Evolutionary conservation across 139 green algal species (phyloP).

Genomic region (Diplosphaera chodatii): DNA sequence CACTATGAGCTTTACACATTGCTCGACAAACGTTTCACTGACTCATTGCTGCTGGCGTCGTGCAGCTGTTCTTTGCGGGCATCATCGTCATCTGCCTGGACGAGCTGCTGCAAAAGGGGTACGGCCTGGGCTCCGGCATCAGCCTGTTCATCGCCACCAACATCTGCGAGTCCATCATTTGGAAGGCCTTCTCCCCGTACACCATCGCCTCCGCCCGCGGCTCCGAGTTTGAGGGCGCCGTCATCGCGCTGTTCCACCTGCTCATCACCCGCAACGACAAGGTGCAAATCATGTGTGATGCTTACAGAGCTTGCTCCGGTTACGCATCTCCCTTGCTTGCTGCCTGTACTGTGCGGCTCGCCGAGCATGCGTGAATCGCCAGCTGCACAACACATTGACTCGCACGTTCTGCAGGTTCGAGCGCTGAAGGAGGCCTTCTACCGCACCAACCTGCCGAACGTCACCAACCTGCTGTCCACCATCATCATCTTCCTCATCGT

Average conservation of each 20-base stretch:
- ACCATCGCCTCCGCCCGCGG: slow-evolving; percentile 72
- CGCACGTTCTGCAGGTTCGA: no score
- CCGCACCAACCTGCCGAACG: slow-evolving; percentile 92
- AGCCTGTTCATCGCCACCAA: slow-evolving; percentile 99
- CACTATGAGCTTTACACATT: no score
- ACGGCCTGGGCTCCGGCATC: slow-evolving; percentile 95
- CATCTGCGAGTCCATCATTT: slow-evolving; percentile 99
- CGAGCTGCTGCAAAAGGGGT: slow-evolving; percentile 96
- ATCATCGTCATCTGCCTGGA: slow-evolving; percentile 99
- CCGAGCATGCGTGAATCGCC: no score
- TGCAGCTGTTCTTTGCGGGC: slow-evolving; percentile 93
- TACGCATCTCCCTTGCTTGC: no score
- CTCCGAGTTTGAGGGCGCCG: slow-evolving; percentile 95
- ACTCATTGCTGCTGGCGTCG: no score
- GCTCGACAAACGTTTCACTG: no score
- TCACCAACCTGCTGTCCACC: slow-evolving; percentile 95
- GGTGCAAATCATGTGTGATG: slow-evolving; percentile 30
- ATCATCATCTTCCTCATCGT: slow-evolving; percentile 95
- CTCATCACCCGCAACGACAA: slow-evolving; percentile 93
- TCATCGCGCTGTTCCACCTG: slow-evolving; percentile 97
- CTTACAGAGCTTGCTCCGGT: no score
- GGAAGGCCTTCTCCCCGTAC: slow-evolving; percentile 95
- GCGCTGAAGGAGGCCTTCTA: slow-evolving; percentile 99
- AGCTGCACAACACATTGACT: no score
- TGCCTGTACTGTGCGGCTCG: no score